Conservation (phyloP, 805 yeast genomes). For the Cyberlindnera nakhonratchasimensis region DNA sequence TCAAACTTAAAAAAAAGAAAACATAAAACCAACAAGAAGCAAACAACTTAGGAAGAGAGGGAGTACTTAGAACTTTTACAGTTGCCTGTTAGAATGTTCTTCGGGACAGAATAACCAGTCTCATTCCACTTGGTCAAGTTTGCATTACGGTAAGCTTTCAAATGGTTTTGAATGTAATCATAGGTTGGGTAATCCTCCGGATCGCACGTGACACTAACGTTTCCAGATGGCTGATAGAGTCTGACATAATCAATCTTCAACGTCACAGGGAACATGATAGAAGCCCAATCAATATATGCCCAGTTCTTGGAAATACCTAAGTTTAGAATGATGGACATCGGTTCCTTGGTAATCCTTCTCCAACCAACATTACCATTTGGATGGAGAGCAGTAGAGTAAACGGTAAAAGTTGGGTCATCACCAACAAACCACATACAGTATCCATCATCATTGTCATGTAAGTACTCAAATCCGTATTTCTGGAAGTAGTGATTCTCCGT, state of each 20-base stretch:
- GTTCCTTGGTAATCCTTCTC: conserved; percentile 83
- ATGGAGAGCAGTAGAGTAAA: conserved; percentile 70
- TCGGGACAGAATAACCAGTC: conserved; percentile 73
- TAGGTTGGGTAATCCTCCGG: conserved; percentile 82
- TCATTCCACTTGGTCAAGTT: conserved; percentile 72
- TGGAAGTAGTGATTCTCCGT: conserved; percentile 55
- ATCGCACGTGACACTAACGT: conserved; percentile 70
- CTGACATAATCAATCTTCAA: conserved; percentile 84
- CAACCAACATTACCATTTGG: conserved; percentile 89
- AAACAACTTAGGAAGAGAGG: neutral
- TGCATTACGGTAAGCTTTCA: conserved; percentile 60
- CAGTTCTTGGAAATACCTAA: conserved; percentile 88
- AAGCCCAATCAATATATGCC: conserved; percentile 92
- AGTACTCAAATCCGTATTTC: conserved; percentile 71
- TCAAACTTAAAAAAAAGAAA: too few species aligned
- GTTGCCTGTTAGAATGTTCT: conserved; percentile 53
- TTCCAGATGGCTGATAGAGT: conserved; percentile 78
- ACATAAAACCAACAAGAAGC: neutral
- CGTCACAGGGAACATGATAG: conserved; percentile 70
- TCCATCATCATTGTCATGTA: conserved; percentile 66
- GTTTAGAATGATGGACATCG: conserved; percentile 86
- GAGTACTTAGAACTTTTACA: conserved; percentile 37
- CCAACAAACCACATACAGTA: conserved; percentile 89
- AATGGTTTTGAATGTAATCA: conserved; percentile 74
- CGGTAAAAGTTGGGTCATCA: conserved; percentile 67